Evolutionary conservation across 495 filamentous ascomycete genomes (phyloP), one percentile per base, ranked within the genome.

Genomic region (Pseudevernia furfuracea): DNA sequence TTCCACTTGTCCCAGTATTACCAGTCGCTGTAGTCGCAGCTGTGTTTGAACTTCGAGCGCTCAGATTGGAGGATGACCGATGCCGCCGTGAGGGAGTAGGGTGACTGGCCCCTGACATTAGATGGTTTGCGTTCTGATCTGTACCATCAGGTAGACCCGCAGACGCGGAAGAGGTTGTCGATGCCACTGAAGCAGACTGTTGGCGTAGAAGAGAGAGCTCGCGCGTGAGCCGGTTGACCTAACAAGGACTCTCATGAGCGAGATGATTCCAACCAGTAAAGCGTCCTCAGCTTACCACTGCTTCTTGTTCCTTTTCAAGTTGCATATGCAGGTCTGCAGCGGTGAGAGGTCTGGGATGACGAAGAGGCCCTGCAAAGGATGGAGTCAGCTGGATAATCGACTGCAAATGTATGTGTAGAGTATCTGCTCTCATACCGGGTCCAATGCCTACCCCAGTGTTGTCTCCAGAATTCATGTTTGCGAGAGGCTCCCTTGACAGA

Each of bases 261-360:
- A 21, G 38, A 30, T 60, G 25, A 63, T 41, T 25, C 46, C 46
- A 10, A 9, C 43, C n/a, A n/a, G 21, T 48, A 19, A 77, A 84
- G 62, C 81, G 93, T 32, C 28, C 19, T 28, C 5, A 7, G 25
- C 49, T 30, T 53, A 53, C 92, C 70, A 96, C 86, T n/a, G 90
- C 88, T 73, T 97, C 92, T 71, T 97, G 92, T 70, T 96, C 92
- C 71, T 92, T 91, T 76, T 97, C 92, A 44, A 96, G 79, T 73
- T 92, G 84, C 66, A 87, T 76, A 75, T 96, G 91, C 46, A 97
- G 78, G 71, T 96, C 92, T 3, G 89, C 89, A 14, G 91, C 87
- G 0, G 92, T 96, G 66, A 96, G 74, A 0, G 91, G 92, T 57
- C 89, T 82, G 0, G 92, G 91, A 68, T 93, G 91, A 68, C 92